phyloP scores from a whole-genome alignment of 1,284 basidiomycete genomes.

The Caloboletus firmus region DNA sequence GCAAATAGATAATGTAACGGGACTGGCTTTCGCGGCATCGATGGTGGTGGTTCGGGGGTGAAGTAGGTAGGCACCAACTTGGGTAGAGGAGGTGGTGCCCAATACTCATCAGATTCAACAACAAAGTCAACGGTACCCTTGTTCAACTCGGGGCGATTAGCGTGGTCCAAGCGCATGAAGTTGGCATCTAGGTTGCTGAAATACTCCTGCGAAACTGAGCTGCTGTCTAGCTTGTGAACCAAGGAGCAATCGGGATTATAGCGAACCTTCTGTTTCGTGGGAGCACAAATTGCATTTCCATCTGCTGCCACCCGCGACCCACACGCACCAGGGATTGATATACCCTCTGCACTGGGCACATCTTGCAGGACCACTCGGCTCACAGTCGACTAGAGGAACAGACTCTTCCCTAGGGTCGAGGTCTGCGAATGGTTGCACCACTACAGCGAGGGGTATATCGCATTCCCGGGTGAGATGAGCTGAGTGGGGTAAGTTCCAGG shows the following conservation, averaged over 20 bases:
- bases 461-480: slow-evolving; percentile 82
- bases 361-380: slow-evolving; percentile 75
- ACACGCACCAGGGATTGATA: slow-evolving; percentile 93
- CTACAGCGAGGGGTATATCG: slow-evolving; percentile 80
- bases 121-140: slow-evolving; percentile 92
- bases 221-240: slow-evolving; percentile 1
- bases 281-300: slow-evolving; percentile 96
- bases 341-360: slow-evolving; percentile 89
- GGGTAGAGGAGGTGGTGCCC: slow-evolving; percentile 72
- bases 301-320: slow-evolving; percentile 79
- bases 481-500: slow-evolving; percentile 83
- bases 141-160: slow-evolving; percentile 83
- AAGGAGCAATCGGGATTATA: neutral
- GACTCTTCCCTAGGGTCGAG: slow-evolving; percentile 79
- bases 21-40: slow-evolving; percentile 56
- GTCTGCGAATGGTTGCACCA: slow-evolving; percentile 91
- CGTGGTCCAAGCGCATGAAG: slow-evolving; percentile 80
- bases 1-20: slow-evolving; percentile 85
- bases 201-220: slow-evolving; percentile 75
- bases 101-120: slow-evolving; percentile 80
- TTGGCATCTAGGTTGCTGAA: slow-evolving; percentile 85
- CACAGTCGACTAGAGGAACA: slow-evolving; percentile 75
- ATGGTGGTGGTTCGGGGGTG: slow-evolving; percentile 46
- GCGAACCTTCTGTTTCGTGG: slow-evolving; percentile 76
- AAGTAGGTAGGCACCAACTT: slow-evolving; percentile 54